A percentile compares a stretch with the other conserved stretches of the same genome.
Evolutionary conservation across 2,329 filamentous ascomycete genomes (phyloP).

Genomic region (Ophiostoma sp.): DNA sequence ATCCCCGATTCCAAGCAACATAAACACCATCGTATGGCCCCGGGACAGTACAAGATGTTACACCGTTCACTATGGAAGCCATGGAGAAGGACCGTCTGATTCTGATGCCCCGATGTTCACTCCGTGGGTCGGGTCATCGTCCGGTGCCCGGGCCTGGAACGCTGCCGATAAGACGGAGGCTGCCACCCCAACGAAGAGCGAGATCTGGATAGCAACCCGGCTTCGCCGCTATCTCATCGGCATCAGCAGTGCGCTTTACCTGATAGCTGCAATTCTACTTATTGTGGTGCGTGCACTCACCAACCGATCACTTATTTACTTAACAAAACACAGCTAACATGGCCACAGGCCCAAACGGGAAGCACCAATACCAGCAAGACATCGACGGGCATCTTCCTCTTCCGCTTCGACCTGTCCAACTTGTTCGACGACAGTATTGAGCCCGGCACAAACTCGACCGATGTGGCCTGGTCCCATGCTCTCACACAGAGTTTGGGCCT

Average conservation of each 20-base stretch:
- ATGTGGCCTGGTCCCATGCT: slow-evolving; percentile 76
- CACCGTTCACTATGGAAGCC: background rate
- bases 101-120: background rate
- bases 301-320: background rate
- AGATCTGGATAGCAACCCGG: slow-evolving; percentile 45
- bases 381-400: slow-evolving; percentile 74
- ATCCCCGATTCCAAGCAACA: background rate
- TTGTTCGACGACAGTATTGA: slow-evolving; percentile 64
- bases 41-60: background rate
- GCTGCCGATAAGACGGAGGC: slow-evolving; percentile 41
- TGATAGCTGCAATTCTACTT: slow-evolving; percentile 74
- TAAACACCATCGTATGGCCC: background rate
- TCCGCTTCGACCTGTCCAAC: slow-evolving; percentile 78
- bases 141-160: background rate
- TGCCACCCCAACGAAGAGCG: background rate
- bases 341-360: slow-evolving; percentile 52
- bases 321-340: background rate
- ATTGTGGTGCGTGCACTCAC: slow-evolving; percentile 59
- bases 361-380: slow-evolving; percentile 65
- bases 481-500: slow-evolving; percentile 83
- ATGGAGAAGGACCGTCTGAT: background rate
- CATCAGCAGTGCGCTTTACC: slow-evolving; percentile 67
- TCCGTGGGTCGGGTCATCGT: background rate
- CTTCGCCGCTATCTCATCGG: slow-evolving; percentile 62
- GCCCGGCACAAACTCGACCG: slow-evolving; percentile 54